A percentile compares a stretch with the other conserved stretches of the same genome.
Conservation (phyloP, 2,329 filamentous ascomycete species). For the Fonsecaea erecta region DNA sequence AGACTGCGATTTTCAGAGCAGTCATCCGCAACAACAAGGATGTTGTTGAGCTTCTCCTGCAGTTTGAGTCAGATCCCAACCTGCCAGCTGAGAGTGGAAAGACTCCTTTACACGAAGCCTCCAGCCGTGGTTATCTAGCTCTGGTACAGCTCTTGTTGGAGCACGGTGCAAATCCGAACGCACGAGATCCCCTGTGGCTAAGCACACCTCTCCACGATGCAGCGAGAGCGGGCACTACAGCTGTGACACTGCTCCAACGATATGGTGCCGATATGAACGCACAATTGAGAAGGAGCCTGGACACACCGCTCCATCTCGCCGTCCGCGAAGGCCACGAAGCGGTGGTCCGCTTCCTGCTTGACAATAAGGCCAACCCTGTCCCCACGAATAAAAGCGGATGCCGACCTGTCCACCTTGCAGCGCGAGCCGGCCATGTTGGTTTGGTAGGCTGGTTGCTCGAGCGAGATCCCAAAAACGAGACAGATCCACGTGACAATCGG, state of each 20-base stretch:
- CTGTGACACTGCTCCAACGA: background rate
- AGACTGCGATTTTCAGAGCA: background rate
- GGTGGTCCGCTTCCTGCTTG: constrained; percentile 1
- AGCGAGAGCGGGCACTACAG: background rate
- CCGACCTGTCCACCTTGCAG: background rate
- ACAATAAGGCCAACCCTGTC: background rate
- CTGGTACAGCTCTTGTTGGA: constrained; percentile 1
- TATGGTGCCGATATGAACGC: background rate
- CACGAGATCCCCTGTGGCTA: background rate
- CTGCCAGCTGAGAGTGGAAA: background rate
- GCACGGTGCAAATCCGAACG: background rate
- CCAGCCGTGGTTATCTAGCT: background rate
- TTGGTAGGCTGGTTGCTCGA: background rate
- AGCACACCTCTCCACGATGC: background rate
- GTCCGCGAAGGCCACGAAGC: background rate
- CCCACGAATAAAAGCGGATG: background rate
- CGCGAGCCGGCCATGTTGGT: background rate
- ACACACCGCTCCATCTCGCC: background rate
- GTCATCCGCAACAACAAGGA: background rate
- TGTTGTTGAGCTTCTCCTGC: background rate
- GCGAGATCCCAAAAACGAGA: background rate
- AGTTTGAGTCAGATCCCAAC: background rate
- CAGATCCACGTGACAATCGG: background rate
- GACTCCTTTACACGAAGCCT: background rate
- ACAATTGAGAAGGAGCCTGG: background rate